Percentiles rank a stretch among this genome's conserved stretches.
phyloP scores from a whole-genome alignment of 257 asterid species.

The Fraxinus anomala region DNA sequence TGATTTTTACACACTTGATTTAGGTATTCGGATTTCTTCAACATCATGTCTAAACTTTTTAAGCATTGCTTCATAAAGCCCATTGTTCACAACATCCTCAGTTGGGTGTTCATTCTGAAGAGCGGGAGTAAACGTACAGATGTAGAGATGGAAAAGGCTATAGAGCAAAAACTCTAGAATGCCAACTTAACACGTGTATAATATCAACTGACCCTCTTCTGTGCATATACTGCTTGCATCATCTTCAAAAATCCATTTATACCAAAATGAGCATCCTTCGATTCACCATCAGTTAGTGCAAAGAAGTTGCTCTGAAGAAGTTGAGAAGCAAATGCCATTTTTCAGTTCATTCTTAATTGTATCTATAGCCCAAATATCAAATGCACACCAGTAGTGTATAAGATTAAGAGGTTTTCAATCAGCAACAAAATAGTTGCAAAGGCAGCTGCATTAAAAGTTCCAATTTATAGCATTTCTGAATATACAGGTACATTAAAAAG shows the following conservation, averaged over 20 bases:
- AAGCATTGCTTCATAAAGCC: constrained; percentile 67
- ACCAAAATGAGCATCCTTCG: constrained; percentile 50
- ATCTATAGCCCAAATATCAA: constrained; percentile 18
- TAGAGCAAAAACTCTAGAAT: background rate
- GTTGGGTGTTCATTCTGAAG: constrained; percentile 61
- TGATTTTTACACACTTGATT: constrained; percentile 53
- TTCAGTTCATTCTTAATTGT: constrained; percentile 18
- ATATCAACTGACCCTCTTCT: constrained; percentile 53
- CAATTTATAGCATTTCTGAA: constrained; percentile 9
- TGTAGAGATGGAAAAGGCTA: constrained; percentile 7
- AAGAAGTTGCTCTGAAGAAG: constrained; percentile 73
- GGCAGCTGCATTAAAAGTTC: constrained; percentile 11
- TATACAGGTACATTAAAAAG: background rate
- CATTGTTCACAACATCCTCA: constrained; percentile 51
- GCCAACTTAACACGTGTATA: background rate
- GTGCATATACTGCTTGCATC: constrained; percentile 66
- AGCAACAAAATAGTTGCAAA: background rate
- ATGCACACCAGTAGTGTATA: background rate
- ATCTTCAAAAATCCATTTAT: constrained; percentile 67
- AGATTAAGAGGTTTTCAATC: background rate
- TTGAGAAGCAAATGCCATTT: constrained; percentile 28
- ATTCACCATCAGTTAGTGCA: constrained; percentile 75
- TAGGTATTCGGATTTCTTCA: constrained; percentile 74
- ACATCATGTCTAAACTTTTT: constrained; percentile 82
- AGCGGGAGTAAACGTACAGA: constrained; percentile 12